Evolutionary conservation across 2,329 filamentous ascomycete genomes (phyloP).

Genomic region (Hypoxylon sp.): DNA sequence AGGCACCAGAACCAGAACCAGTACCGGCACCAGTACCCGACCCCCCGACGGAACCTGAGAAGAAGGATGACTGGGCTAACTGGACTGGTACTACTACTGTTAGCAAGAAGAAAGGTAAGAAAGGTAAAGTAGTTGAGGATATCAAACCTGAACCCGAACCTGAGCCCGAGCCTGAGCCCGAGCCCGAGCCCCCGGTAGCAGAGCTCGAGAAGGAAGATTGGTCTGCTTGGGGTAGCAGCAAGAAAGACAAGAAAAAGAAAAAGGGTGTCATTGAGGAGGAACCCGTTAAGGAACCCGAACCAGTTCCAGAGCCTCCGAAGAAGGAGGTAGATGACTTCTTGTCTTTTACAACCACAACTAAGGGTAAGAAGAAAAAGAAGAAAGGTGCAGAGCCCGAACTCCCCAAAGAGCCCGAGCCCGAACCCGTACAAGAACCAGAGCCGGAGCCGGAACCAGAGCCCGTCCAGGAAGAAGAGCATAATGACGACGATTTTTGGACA

Average conservation of each 20-base stretch:
- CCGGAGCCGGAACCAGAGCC: slow-evolving; percentile 37
- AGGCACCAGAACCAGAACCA: slow-evolving; percentile 41
- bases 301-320: slow-evolving; percentile 15
- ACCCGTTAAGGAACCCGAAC: slow-evolving; percentile 32
- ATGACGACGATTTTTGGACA: slow-evolving; percentile 35
- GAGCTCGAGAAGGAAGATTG: slow-evolving; percentile 21
- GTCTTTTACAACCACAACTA: slow-evolving; percentile 37
- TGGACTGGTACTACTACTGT: slow-evolving; percentile 18
- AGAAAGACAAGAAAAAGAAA: slow-evolving; percentile 45
- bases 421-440: slow-evolving; percentile 27
- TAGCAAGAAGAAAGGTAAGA: slow-evolving; percentile 46
- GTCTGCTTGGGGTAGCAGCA: slow-evolving; percentile 26
- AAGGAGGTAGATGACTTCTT: slow-evolving; percentile 38
- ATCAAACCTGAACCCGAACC: slow-evolving; percentile 41
- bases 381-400: slow-evolving; percentile 39
- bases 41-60: slow-evolving; percentile 25
- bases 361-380: slow-evolving; percentile 47
- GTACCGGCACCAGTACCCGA: slow-evolving; percentile 16
- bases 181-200: slow-evolving; percentile 13
- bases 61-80: slow-evolving; percentile 30
- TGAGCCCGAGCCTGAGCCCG: slow-evolving; percentile 39
- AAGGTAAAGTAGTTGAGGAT: slow-evolving; percentile 37
- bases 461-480: slow-evolving; percentile 37
- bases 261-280: slow-evolving; percentile 34
- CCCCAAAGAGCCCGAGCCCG: slow-evolving; percentile 14